Percentiles rank a stretch among this genome's conserved stretches.
Conservation (phyloP, 2,329 filamentous ascomycete genomes). For the Neodidymelliopsis sp. region DNA sequence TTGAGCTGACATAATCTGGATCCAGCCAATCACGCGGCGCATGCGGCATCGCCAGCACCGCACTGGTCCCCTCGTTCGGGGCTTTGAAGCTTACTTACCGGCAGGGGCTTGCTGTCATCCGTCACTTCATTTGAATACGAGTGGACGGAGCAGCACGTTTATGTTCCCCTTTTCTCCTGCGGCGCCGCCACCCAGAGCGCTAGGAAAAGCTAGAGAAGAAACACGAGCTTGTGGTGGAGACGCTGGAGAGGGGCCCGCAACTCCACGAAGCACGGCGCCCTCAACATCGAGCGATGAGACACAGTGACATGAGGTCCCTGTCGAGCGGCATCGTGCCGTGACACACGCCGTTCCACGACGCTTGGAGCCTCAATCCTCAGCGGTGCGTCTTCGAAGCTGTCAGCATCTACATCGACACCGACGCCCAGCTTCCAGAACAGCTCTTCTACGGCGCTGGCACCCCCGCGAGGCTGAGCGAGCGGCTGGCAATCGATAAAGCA, state of each 20-base stretch:
- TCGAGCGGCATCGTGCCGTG: constrained; percentile 1
- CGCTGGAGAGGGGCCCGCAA: constrained; percentile 22
- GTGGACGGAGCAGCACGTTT: constrained; percentile 9
- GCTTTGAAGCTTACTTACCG: constrained; percentile 9
- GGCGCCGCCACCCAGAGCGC: constrained; percentile 15
- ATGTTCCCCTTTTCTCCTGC: constrained; percentile 20
- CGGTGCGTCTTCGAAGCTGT: constrained; percentile 10
- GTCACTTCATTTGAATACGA: constrained; percentile 16
- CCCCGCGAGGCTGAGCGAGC: constrained; percentile 17
- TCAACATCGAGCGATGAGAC: constrained; percentile 20
- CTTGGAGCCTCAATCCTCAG: constrained; percentile 19
- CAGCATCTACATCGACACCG: constrained; percentile 13
- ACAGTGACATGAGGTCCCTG: constrained; percentile 8
- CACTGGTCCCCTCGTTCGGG: constrained; percentile 4
- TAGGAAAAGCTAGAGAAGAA: constrained; percentile 24
- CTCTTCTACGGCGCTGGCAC: constrained; percentile 4
- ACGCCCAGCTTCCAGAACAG: constrained; percentile 16
- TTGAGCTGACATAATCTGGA: constrained; percentile 11
- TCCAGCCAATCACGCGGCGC: constrained; percentile 13
- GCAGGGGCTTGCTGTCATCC: constrained; percentile 26
- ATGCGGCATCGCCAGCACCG: constrained; percentile 14
- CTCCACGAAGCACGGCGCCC: constrained; percentile 22
- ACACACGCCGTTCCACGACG: constrained; percentile 20
- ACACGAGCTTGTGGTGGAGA: constrained; percentile 30
- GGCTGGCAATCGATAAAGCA: constrained; percentile 32